Percentiles rank a stretch among this genome's conserved stretches.
These are phyloP conservation scores for Rutstroemia sp. DNA, from an alignment of 2,329 filamentous ascomycete genomes.

Conservation along the genomic window DNA sequence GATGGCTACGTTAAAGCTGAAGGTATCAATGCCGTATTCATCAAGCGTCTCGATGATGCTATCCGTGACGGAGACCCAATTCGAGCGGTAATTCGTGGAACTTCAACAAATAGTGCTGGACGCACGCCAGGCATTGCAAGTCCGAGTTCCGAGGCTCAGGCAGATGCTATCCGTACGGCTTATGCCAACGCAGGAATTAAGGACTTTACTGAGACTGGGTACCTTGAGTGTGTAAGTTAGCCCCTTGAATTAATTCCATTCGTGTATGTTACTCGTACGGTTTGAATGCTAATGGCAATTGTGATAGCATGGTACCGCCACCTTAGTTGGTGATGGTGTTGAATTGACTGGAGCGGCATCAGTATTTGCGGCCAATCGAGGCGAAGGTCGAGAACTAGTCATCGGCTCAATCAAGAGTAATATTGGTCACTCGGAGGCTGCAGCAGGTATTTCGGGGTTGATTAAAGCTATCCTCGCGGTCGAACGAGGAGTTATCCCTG, in stretches of 20 bases:
- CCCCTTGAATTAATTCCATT: background rate
- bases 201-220: background rate
- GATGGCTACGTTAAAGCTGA: conserved; percentile 6
- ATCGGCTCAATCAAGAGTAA: conserved; percentile 9
- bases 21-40: background rate
- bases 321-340: background rate
- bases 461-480: conserved; percentile 35
- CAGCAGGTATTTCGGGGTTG: conserved; percentile 30
- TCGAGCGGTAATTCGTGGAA: conserved; percentile 2
- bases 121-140: background rate
- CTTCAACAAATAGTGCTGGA: conserved; percentile 3
- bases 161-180: background rate
- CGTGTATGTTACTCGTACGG: background rate
- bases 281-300: background rate
- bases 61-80: conserved; percentile 5
- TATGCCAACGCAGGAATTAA: conserved; percentile 5
- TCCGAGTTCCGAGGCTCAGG: conserved; percentile 5
- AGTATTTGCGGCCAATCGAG: background rate
- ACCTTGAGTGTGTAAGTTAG: conserved; percentile 2
- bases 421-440: conserved; percentile 29
- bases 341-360: background rate
- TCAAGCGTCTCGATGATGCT: conserved; percentile 2
- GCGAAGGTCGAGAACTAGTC: background rate
- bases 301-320: background rate
- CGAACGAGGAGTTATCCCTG: conserved; percentile 34